Evolutionary conservation across 2,329 filamentous ascomycete species (phyloP), one percentile per base, ranked within the genome.

Genomic region (Amphichorda felina): DNA sequence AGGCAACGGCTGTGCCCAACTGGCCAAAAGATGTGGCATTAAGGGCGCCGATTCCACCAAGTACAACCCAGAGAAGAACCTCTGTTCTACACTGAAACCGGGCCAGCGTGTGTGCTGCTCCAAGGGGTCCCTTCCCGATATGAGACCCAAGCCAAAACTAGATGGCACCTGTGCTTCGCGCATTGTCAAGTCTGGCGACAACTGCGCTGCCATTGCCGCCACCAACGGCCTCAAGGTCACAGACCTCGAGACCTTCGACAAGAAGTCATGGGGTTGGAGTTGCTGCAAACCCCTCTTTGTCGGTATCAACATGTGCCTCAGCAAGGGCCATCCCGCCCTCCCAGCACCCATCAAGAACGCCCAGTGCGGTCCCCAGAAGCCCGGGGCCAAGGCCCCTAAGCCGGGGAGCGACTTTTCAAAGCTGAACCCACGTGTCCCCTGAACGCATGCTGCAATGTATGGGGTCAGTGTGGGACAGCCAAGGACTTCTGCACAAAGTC

Each of bases 361-460:
- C 5, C 37, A 45, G 4, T 59, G 68, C 43, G 68, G 69, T 1
- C 68, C 68, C 1, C 52, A 59, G 10, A 51, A 58, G 1, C 54
- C 55, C 4, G 60, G 61, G 1, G 64, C 63, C 0, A 35, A 43
- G 8, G 33, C 44, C 8, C 57, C 62, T 0, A n/a, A 44, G 0
- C 43, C 50, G 11, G 56, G 50, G n/a, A 53, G 44, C 11, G 44
- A 51, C n/a, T 28, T 67, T 4, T 41, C 50, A 1, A 43, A 49
- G 9, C 45, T 71, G 7, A 72, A 70, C 40, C 61, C 39, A n/a
- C n/a, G 3, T 60, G 56, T 33, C 56, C 56, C 1, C 43, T 59
- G 0, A 56, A 59, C 11, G 56, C 59, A 1, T 61, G 58, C 44
- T 60, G 57, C 30, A 47, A 40, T 15, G 36, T 51, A 10, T 53